Conservation (phyloP, 176 grass and related monocot genomes). For the Aegilops umbellulata region DNA sequence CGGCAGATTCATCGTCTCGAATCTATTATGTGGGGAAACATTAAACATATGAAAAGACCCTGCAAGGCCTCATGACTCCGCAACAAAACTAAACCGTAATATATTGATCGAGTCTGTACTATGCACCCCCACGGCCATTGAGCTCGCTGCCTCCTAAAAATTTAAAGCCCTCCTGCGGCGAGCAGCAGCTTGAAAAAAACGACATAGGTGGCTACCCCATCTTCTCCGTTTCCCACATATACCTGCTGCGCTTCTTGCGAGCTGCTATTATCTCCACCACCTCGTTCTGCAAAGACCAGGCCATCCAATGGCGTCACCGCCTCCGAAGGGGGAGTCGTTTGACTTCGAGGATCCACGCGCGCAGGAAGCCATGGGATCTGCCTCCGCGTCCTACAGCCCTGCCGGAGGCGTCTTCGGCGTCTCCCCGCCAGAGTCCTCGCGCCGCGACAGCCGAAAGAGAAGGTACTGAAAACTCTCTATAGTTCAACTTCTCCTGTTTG, state of each 20-base stretch:
- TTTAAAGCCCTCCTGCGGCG: background rate
- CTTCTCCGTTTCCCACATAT: constrained; percentile 30
- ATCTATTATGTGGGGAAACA: constrained; percentile 40
- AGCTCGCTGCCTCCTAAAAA: background rate
- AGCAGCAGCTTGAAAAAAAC: constrained; percentile 38
- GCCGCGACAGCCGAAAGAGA: constrained; percentile 33
- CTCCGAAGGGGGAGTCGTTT: constrained; percentile 36
- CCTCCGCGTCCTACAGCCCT: constrained; percentile 42
- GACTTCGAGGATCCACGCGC: constrained; percentile 17
- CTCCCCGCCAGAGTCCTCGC: constrained; percentile 31
- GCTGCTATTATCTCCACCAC: background rate
- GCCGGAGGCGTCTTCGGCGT: constrained; percentile 18
- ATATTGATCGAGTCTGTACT: constrained; percentile 23
- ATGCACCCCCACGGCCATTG: background rate
- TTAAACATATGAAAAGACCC: constrained; percentile 53
- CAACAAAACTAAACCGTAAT: constrained; percentile 36
- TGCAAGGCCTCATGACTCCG: constrained; percentile 31
- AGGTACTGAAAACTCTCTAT: constrained; percentile 22
- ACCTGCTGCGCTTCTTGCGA: constrained; percentile 7
- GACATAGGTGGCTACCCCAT: constrained; percentile 19
- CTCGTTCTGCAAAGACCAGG: background rate
- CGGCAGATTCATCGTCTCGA: constrained; percentile 27
- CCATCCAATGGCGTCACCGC: constrained; percentile 25
- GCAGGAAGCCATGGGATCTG: constrained; percentile 36
- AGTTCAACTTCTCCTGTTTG: background rate